phyloP scores from a whole-genome alignment of 306 rosid species.

The Casuarina equisetifolia region DNA sequence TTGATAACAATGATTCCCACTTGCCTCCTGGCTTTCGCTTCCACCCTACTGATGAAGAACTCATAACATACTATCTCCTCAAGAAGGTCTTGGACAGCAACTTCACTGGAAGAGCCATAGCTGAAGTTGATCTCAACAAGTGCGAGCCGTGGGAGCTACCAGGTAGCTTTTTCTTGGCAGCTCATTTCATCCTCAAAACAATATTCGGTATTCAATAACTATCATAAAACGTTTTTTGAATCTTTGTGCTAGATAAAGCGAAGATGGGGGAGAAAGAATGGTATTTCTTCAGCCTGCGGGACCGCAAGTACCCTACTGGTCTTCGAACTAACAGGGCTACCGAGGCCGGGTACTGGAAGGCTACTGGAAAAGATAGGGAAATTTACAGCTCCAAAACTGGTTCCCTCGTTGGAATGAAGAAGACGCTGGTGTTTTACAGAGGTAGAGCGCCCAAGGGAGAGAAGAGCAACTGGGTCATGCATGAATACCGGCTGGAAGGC shows the following conservation, averaged over 20 bases:
- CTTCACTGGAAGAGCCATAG: conserved; percentile 83
- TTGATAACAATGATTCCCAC: conserved; percentile 35
- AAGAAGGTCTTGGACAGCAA: conserved; percentile 75
- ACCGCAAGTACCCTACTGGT: conserved; percentile 92
- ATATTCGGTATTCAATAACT: not conserved
- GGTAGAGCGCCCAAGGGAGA: conserved; percentile 96
- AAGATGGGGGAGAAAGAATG: conserved; percentile 98
- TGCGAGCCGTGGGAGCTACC: conserved; percentile 99
- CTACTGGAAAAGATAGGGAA: conserved; percentile 92
- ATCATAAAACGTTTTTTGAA: not conserved
- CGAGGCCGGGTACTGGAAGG: conserved; percentile 98
- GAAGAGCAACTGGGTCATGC: conserved; percentile 97
- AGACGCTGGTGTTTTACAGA: conserved; percentile 83
- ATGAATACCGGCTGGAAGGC: conserved; percentile 98
- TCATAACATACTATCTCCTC: conserved; percentile 81
- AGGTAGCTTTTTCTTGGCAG: conserved; percentile 33
- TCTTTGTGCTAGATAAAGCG: conserved; percentile 59
- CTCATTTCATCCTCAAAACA: not conserved
- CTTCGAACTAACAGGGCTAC: conserved; percentile 85
- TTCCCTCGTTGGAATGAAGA: conserved; percentile 94
- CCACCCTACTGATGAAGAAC: conserved; percentile 97
- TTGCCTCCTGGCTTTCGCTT: conserved; percentile 95
- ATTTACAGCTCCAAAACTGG: conserved; percentile 71
- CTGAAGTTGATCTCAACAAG: conserved; percentile 96
- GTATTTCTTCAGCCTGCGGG: conserved; percentile 89